Evolutionary conservation across 2,329 filamentous ascomycete genomes (phyloP), one percentile per base, ranked within the genome.

Genomic region (Colletotrichum siamense): DNA sequence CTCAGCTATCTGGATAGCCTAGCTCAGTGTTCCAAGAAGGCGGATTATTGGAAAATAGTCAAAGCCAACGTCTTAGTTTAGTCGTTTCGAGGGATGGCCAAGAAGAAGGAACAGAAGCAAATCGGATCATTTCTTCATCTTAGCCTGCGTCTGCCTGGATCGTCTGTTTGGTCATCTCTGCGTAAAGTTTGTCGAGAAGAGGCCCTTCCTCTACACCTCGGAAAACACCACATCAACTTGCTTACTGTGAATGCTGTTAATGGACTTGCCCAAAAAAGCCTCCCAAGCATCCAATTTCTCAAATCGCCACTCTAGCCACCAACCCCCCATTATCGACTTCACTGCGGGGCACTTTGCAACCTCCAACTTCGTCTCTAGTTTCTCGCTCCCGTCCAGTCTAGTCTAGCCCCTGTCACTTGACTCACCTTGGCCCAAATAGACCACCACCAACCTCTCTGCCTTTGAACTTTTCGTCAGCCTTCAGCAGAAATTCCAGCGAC

Each of bases 331-430:
- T 49, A 22, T 44, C 55, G 69, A 73, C 69, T 57, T 59, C 44
- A 64, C 30, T 73, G 73, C 73, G 73, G 73, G 73, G 63, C 73
- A 44, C 63, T 63, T 44, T 73, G 73, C 49, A 63, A 68, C 69
- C 69, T 70, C 73, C 26, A 57, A 63, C 62, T 68, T 57, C 63
- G 39, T 68, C 34, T 62, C 59, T 74, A 73, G 55, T 73, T 73
- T n/a, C 68, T 75, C 32, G 30, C 62, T 72, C 69, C 69, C 55
- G n/a, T 61, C 66, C 61, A 34, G 30, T 26, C 34, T 61, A 59
- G 32, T 28, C 49, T 61, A 22, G 26, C 66, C 61, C 61, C 72
- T 61, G 63, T 26, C 69, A 68, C 39, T 68, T n/a, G 18, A 30
- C n/a, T 34, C 8, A 22, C 69, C 44, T 63, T 59, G 24, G 55